Evolutionary conservation across 2,329 filamentous ascomycete genomes (phyloP).

Genomic region (Colletotrichum lentis): DNA sequence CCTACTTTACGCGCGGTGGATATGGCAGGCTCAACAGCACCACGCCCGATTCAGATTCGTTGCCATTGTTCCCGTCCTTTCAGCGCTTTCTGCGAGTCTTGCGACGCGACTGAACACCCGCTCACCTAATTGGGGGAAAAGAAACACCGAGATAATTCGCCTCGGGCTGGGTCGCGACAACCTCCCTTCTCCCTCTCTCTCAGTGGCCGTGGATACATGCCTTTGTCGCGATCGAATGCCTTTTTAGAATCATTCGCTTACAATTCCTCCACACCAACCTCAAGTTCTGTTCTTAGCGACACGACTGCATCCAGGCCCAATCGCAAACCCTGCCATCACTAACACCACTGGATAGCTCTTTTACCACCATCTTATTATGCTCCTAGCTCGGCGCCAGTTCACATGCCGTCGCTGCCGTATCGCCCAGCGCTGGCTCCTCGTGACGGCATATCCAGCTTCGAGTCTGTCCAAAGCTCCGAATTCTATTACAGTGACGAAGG

Average conservation of each 20-base stretch:
- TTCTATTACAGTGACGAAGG: constrained; percentile 69
- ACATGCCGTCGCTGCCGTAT: constrained; percentile 47
- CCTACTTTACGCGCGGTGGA: constrained; percentile 5
- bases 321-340: neutral
- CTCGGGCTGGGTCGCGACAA: neutral
- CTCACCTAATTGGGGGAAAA: neutral
- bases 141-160: neutral
- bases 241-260: constrained; percentile 16
- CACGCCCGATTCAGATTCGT: neutral
- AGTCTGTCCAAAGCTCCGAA: constrained; percentile 44
- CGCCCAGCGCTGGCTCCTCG: constrained; percentile 48
- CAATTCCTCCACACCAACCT: neutral
- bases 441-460: constrained; percentile 47
- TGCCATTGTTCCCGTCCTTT: neutral
- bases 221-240: constrained; percentile 19
- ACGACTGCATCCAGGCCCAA: neutral
- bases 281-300: neutral
- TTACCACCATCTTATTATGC: constrained; percentile 46
- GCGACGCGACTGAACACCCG: constrained; percentile 18
- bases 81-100: constrained; percentile 5
- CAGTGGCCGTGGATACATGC: neutral
- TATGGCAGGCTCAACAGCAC: constrained; percentile 10
- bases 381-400: constrained; percentile 43
- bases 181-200: neutral
- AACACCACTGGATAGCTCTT: neutral